Base-by-base conservation (phyloP, 768 basidiomycete genomes). In the Dentipellis sp. region DNA sequence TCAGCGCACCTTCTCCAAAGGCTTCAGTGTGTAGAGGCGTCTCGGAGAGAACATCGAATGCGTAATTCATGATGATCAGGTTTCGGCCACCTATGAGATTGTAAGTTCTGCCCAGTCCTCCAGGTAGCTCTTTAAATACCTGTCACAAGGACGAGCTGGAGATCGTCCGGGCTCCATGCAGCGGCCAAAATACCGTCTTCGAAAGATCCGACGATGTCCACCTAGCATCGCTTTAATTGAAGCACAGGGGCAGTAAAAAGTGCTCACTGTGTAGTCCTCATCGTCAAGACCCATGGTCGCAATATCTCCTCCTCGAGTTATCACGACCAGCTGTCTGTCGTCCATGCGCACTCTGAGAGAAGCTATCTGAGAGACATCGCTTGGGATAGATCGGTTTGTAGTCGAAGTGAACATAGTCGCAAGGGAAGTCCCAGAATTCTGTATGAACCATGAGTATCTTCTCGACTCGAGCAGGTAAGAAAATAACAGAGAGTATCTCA, bases 121-220 rank as follows among this genome's bases (percentile, higher is more conserved):
- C 23, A 7, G 29, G 17, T 29, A 29, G 29, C 6, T 29, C 29
- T 36, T 19, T 29, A 58, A 73, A 49, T 57, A 86, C 93, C 88
- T 46, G 92, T 97, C 6, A 89, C 75, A 19, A 97, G 74, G 1
- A 82, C 82, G 11, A 99, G 74, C n/a, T 91, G 71, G 8, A 90
- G 83, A 55, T 95, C 91, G 67, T 99, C 97, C 4, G 95, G 92
- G 59, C 86, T 86, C 94, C 95, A 98, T 11, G 80, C 74, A 10
- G 91, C 94, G 0, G 86, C 84, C 34, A 81, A 69, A 51, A 99
- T 85, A 0, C 91, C 93, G 10, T 82, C 75, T 55, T 97, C 94
- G 7, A 98, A 81, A 0, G 85, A 84, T 14, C 95, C 95, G 54
- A 94, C 86, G 12, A 92, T 78, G 61, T 94, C 91, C 46, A 80